These are phyloP conservation scores for Ceratobasidium theobromae DNA, from an alignment of 1,284 basidiomycete species.

Conservation along the genomic window DNA sequence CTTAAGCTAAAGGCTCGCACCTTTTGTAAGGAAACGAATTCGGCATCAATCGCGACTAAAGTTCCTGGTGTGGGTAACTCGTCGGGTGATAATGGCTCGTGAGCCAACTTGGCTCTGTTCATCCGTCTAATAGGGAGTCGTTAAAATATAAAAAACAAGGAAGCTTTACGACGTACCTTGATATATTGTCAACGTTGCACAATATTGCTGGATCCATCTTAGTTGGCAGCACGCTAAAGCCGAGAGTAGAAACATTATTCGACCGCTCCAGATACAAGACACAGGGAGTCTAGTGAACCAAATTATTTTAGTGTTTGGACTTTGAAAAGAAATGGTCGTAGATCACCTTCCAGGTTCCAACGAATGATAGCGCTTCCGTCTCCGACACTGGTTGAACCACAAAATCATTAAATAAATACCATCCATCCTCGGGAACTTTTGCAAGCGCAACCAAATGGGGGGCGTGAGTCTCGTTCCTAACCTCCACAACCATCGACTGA, in stretches of 20 bases:
- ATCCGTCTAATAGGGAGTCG: slow-evolving; percentile 45
- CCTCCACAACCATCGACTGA: slow-evolving; percentile 82
- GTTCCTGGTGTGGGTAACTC: slow-evolving; percentile 87
- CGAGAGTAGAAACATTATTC: slow-evolving; percentile 60
- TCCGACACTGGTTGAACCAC: slow-evolving; percentile 82
- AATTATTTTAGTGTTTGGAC: neutral
- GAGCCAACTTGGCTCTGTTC: slow-evolving; percentile 50
- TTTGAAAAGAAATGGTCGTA: neutral
- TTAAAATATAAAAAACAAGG: neutral
- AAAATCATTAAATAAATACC: slow-evolving; percentile 99
- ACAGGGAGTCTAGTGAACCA: slow-evolving; percentile 78
- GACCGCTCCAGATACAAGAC: slow-evolving; percentile 84
- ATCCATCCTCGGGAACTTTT: slow-evolving; percentile 53
- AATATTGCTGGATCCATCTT: slow-evolving; percentile 75
- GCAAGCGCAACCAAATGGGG: slow-evolving; percentile 91
- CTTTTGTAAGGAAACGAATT: slow-evolving; percentile 96
- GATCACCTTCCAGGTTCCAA: slow-evolving; percentile 85
- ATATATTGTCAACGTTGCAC: slow-evolving; percentile 42
- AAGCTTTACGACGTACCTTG: slow-evolving; percentile 39
- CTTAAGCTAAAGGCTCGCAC: slow-evolving; percentile 44
- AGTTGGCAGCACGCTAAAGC: slow-evolving; percentile 67
- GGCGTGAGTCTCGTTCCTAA: slow-evolving; percentile 71
- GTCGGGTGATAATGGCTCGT: slow-evolving; percentile 67
- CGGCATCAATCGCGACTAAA: slow-evolving; percentile 93
- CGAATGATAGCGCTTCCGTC: slow-evolving; percentile 84